These are phyloP conservation scores for Alternaria alternata DNA, from an alignment of 2,329 filamentous ascomycete genomes.

Conservation along the genomic window DNA sequence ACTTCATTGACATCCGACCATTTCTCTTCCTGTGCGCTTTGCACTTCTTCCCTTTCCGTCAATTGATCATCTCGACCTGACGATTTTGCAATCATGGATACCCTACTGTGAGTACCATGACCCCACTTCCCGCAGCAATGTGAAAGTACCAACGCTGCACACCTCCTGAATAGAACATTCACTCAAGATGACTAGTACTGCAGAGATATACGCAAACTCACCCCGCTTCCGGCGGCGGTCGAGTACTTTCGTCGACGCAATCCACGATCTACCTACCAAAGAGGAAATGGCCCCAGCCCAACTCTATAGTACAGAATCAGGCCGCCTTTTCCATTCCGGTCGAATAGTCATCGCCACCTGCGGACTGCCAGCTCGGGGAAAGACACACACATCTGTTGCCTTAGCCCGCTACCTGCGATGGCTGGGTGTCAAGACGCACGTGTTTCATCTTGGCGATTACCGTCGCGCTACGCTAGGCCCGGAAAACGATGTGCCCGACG, in stretches of 20 bases:
- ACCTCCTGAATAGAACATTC: neutral
- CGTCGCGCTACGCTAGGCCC: conserved; percentile 87
- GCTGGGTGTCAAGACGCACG: conserved; percentile 97
- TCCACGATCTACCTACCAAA: conserved; percentile 89
- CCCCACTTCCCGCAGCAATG: conserved; percentile 27
- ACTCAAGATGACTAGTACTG: conserved; percentile 68
- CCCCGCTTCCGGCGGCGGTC: conserved; percentile 90
- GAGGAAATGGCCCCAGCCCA: conserved; percentile 90
- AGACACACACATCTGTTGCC: conserved; percentile 98
- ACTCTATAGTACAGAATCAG: conserved; percentile 97
- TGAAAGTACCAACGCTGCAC: conserved; percentile 12
- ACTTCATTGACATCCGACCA: conserved; percentile 12
- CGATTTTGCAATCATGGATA: conserved; percentile 61
- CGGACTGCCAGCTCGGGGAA: conserved; percentile 90
- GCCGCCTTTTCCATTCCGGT: conserved; percentile 94
- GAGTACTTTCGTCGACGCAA: conserved; percentile 95
- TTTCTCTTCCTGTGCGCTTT: conserved; percentile 12
- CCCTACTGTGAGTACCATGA: conserved; percentile 63
- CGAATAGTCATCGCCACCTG: conserved; percentile 98
- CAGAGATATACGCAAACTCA: conserved; percentile 89
- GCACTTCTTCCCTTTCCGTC: conserved; percentile 13
- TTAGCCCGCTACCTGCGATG: conserved; percentile 93
- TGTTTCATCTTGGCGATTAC: conserved; percentile 97
- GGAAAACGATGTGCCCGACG: conserved; percentile 85
- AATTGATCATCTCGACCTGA: conserved; percentile 9